Evolutionary conservation across 1,139 yeast genomes (phyloP), one percentile per base, ranked within the genome.

Genomic region (Casaregolazyma lundiana): DNA sequence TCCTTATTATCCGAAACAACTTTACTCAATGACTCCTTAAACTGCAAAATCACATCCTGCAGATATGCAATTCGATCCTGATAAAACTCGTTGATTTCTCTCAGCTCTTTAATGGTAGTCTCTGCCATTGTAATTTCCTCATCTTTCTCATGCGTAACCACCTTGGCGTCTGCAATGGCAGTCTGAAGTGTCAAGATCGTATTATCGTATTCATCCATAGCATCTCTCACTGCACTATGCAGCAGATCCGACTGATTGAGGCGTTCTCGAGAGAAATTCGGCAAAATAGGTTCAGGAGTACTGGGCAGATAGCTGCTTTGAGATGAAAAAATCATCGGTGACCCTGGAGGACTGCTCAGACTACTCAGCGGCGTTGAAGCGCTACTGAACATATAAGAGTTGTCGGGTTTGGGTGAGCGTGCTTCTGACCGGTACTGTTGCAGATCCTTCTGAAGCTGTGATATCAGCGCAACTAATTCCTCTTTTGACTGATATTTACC

Each of bases 101-200:
- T 35, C 15, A 44, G 36, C 32, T 45, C 52, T 44, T 38, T 43
- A 39, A 48, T 36, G 37, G 41, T 38, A 18, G 44, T 44, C 9
- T 44, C 46, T 35, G 43, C 41, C 29, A 44, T 49, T 16, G 45
- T 45, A 11, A 51, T 40, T 29, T 42, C 46, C 11, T 30, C 40
- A 6, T 35, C 30, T 24, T 51, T 41, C 13, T 54, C 58, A 11
- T 45, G 44, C 8, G 48, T 46, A 5, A 46, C 42, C 13, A 45
- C 42, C 22, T 51, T 45, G 2, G 52, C 26, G 16, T 54, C 53
- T 9, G 50, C 40, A 11, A 52, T 43, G 15, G 58, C 48, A 15
- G 48, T 50, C 35, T 55, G 58, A 9, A 59, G 51, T 4, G 57
- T 47, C 3, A 48, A 42, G 20, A 59, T 48, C n/a, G 62, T 57